phyloP scores from a whole-genome alignment of 257 asterid species.

The Rehmannia glutinosa region DNA sequence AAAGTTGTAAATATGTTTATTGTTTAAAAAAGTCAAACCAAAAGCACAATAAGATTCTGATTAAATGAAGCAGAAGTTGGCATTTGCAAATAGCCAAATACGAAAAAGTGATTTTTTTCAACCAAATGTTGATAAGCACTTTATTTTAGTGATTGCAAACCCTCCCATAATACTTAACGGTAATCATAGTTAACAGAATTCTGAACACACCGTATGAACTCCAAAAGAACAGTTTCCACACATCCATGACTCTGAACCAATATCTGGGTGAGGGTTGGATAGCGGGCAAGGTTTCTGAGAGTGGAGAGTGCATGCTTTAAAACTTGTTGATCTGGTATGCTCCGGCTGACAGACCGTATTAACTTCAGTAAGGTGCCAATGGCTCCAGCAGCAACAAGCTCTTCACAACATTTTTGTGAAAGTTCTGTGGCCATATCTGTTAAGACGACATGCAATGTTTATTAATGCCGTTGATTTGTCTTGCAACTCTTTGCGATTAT shows the following conservation, averaged over 20 bases:
- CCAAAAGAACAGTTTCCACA: constrained; percentile 57
- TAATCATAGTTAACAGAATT: neutral
- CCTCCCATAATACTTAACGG: no score
- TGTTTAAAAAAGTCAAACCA: no score
- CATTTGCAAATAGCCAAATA: no score
- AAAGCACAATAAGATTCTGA: no score
- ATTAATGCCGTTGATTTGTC: neutral
- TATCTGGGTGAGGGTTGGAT: constrained; percentile 51
- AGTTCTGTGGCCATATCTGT: constrained; percentile 89
- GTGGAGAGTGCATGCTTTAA: constrained; percentile 85
- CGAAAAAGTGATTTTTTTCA: no score
- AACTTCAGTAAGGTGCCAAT: constrained; percentile 58
- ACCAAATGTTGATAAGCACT: no score
- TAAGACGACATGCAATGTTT: neutral
- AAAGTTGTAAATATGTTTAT: no score
- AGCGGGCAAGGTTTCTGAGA: constrained; percentile 80
- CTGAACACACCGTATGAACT: constrained; percentile 50
- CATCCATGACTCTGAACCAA: constrained; percentile 51
- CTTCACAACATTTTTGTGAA: constrained; percentile 88
- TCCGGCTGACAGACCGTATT: constrained; percentile 80
- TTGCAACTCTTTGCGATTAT: no score
- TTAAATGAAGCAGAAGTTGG: no score
- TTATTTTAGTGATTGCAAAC: no score
- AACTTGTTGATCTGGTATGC: constrained; percentile 93
- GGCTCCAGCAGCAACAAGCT: constrained; percentile 91